Evolutionary conservation across 2,329 filamentous ascomycete species (phyloP).

Genomic region (Verticillium dahliae): DNA sequence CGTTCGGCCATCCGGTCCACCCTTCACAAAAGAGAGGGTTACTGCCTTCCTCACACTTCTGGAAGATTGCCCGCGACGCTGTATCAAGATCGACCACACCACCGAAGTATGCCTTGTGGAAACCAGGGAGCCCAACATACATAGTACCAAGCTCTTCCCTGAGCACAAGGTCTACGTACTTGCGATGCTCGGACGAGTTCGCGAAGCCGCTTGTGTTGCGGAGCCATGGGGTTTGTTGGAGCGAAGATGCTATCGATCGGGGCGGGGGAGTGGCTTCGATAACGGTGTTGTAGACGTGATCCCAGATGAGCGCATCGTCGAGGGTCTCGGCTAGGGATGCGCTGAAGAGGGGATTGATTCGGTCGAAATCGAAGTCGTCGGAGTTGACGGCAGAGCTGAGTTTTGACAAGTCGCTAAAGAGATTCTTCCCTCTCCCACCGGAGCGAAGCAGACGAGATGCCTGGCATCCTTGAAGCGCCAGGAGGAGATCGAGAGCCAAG

Average conservation of each 20-base stretch:
- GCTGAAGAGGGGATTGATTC: too few relatives aligned
- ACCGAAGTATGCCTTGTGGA: constrained; percentile 25
- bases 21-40: constrained; percentile 21
- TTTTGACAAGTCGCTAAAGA: too few relatives aligned
- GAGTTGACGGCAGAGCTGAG: too few relatives aligned
- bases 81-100: constrained; percentile 19
- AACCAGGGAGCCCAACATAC: constrained; percentile 24
- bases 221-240: constrained; percentile 21
- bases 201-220: constrained; percentile 22
- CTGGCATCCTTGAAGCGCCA: too few relatives aligned
- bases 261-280: constrained; percentile 10
- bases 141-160: constrained; percentile 25
- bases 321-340: too few relatives aligned
- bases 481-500: too few relatives aligned
- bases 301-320: constrained; percentile 25
- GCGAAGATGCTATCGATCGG: constrained; percentile 16
- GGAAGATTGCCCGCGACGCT: constrained; percentile 24
- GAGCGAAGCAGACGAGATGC: too few relatives aligned
- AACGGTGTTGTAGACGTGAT: constrained; percentile 21
- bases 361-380: too few relatives aligned
- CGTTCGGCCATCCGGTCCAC: constrained; percentile 25
- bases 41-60: constrained; percentile 21
- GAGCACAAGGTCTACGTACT: constrained; percentile 24
- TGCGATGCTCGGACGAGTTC: constrained; percentile 26
- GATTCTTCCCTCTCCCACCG: too few relatives aligned